Evolutionary conservation across 2,329 filamentous ascomycete species (phyloP).

Genomic region (Fusarium tupiense): DNA sequence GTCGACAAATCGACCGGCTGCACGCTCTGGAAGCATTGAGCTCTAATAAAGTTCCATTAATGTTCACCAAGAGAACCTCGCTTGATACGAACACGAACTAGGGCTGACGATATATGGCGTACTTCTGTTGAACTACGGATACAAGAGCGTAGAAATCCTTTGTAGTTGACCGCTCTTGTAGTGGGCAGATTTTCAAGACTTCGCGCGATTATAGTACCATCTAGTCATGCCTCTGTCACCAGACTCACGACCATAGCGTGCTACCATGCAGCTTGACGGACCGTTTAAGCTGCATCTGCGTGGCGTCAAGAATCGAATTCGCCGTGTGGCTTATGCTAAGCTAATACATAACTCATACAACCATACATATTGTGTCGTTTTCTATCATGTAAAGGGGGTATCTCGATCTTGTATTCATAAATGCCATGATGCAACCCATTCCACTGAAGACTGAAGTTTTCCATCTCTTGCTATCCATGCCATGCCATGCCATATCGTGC

Average conservation of each 20-base stretch:
- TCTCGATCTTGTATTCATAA: slow-evolving; percentile 34
- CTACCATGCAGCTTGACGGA: not conserved
- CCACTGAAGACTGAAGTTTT: not conserved
- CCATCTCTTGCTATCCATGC: slow-evolving; percentile 9
- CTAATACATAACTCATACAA: not conserved
- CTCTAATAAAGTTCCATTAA: not conserved
- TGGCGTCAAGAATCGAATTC: not conserved
- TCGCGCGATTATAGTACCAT: slow-evolving; percentile 5
- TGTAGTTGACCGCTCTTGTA: slow-evolving; percentile 13
- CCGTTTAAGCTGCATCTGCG: slow-evolving; percentile 8
- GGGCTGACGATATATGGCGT: not conserved
- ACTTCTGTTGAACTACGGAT: not conserved
- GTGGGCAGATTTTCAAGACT: slow-evolving; percentile 3
- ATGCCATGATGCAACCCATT: slow-evolving; percentile 11
- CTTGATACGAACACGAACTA: slow-evolving; percentile 1
- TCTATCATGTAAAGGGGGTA: slow-evolving; percentile 25
- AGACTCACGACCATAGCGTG: not conserved
- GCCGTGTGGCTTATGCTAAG: not conserved
- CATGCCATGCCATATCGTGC: not conserved
- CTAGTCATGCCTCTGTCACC: not conserved
- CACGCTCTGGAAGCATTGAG: not conserved
- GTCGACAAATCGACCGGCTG: slow-evolving; percentile 1
- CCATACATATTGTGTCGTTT: not conserved
- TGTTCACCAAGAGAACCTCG: not conserved
- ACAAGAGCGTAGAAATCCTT: not conserved